Percentiles rank a stretch among this genome's conserved stretches.
Evolutionary conservation across 768 basidiomycete species (phyloP).

Genomic region (Neoboletus magnificus): DNA sequence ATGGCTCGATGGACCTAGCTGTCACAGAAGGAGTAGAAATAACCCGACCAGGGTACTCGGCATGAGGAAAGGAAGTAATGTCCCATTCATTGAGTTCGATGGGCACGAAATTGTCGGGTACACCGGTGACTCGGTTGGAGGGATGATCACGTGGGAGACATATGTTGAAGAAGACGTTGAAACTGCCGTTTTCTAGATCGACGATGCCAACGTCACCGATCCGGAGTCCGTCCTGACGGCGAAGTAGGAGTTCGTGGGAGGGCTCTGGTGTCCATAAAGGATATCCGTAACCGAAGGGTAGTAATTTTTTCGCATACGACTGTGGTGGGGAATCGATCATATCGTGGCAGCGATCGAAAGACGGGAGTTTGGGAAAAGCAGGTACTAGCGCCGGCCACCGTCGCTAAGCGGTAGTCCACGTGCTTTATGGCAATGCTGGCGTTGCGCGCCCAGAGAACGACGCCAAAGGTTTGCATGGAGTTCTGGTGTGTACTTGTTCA

Average conservation of each 20-base stretch:
- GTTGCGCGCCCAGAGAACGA: too few relatives aligned
- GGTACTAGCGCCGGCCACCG: background rate
- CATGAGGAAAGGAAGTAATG: conserved; percentile 4
- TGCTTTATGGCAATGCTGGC: too few relatives aligned
- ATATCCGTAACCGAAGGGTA: conserved; percentile 22
- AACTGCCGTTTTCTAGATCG: conserved; percentile 28
- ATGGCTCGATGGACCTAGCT: background rate
- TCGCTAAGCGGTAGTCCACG: too few relatives aligned
- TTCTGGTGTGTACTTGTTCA: too few relatives aligned
- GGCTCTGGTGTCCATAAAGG: conserved; percentile 35
- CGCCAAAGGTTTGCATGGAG: too few relatives aligned
- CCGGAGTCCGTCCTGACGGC: conserved; percentile 21
- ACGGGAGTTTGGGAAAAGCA: background rate
- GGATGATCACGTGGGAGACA: conserved; percentile 32
- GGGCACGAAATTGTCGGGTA: conserved; percentile 29
- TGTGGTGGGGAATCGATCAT: conserved; percentile 9
- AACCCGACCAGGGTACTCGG: conserved; percentile 10
- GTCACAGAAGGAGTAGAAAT: conserved; percentile 15
- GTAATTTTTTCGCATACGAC: conserved; percentile 13
- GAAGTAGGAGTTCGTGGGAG: conserved; percentile 5
- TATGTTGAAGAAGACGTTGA: conserved; percentile 38
- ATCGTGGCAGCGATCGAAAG: background rate
- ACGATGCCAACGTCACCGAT: conserved; percentile 38
- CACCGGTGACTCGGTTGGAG: conserved; percentile 5
- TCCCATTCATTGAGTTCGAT: conserved; percentile 12